Conservation (phyloP, 2,329 filamentous ascomycete species). For the Colletotrichum australisinense region DNA sequence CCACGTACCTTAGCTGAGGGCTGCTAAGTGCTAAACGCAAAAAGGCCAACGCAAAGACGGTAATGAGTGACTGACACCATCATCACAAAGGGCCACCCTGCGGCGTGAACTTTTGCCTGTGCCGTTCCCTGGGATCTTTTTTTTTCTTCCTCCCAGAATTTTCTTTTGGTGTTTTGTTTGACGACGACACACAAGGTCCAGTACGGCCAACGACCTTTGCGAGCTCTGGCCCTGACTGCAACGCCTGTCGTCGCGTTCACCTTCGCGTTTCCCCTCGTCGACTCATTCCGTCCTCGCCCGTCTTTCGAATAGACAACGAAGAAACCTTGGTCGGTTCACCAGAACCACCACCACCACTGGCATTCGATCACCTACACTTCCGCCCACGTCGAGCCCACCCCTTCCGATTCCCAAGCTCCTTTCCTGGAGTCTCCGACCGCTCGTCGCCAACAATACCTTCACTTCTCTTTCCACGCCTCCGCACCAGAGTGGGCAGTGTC, state of each 20-base stretch:
- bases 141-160: neutral
- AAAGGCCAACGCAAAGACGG: slow-evolving; percentile 15
- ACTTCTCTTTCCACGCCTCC: neutral
- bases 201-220: slow-evolving; percentile 23
- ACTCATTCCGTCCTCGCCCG: slow-evolving; percentile 2
- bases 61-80: slow-evolving; percentile 32
- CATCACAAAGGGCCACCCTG: slow-evolving; percentile 36
- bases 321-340: neutral
- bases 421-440: neutral
- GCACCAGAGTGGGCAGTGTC: slow-evolving; percentile 1
- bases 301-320: slow-evolving; percentile 8
- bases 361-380: neutral
- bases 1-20: slow-evolving; percentile 3
- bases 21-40: slow-evolving; percentile 20
- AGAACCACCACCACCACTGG: neutral
- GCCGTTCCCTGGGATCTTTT: slow-evolving; percentile 9
- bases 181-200: slow-evolving; percentile 22
- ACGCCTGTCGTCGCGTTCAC: neutral
- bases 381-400: neutral
- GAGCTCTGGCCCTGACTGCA: slow-evolving; percentile 16
- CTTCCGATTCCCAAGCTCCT: neutral
- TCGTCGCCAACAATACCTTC: slow-evolving; percentile 12
- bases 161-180: slow-evolving; percentile 18
- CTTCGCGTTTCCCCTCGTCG: slow-evolving; percentile 13
- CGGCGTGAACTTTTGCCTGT: slow-evolving; percentile 32